Evolutionary conservation across 116 monocot species (phyloP), one percentile per base, ranked within the genome.

Genomic region (Zostera marina): DNA sequence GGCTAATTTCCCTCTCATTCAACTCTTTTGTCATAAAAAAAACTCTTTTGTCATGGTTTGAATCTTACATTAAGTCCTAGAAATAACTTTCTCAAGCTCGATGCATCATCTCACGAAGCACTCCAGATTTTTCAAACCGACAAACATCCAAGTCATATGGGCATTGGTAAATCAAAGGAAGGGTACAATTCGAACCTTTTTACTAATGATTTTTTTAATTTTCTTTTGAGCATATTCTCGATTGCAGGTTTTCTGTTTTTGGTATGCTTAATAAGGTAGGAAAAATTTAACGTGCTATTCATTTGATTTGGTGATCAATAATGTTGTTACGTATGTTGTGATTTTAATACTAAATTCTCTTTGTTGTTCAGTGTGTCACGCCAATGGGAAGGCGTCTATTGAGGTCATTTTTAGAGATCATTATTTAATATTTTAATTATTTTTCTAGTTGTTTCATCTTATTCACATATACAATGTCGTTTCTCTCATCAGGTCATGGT

Each of bases 141-240:
- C 62, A 98, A 90, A 72, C 98, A 98, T 59, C 89, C 98, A 63
- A 98, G 98, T 69, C 82, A 90, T 58, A 98, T 98, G 98, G 98
- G 98, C 67, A 98, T 98, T 64, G 98, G 98, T n/a, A 80, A 83
- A 66, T 67, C 98, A 52, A 98, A 98, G 69, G 98, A 98, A 83
- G 98, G 98, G 86, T 96, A 77, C 52, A 46, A n/a, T 59, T 9
- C 15, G 19, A 38, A n/a, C 32, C 13, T 41, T 25, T 9, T 3
- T 40, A 39, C 1, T 22, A 65, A 22, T 45, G 66, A 1, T 41
- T 17, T 60, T 48, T 44, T 66, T 47, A 11, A 42, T 57, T 64
- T 16, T 41, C 51, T 53, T 32, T 57, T 54, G 10, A 21, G 63
- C 24, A 41, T 32, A 32, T 69, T 24, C 41, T 39, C 12, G 49